Conservation (phyloP, 441 rosid species). For the Adansonia gregorii region DNA sequence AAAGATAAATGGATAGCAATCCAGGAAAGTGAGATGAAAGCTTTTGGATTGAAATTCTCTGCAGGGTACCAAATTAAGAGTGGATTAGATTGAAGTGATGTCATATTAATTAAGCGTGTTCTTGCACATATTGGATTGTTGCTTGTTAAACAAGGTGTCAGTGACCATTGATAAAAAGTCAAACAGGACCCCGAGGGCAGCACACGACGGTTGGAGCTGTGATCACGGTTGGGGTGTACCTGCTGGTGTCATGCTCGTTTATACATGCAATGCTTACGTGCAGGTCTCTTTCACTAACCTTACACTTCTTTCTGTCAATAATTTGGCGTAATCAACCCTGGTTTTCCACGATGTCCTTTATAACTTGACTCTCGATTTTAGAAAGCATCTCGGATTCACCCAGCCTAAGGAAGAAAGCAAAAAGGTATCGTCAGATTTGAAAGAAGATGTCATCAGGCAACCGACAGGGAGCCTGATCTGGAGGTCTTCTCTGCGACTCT, state of each 20-base stretch:
- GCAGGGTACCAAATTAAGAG: constrained; percentile 22
- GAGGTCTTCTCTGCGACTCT: background rate
- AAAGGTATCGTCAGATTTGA: background rate
- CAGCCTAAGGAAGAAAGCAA: constrained; percentile 3
- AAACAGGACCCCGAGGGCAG: background rate
- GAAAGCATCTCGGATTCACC: background rate
- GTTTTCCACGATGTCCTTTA: background rate
- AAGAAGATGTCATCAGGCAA: background rate
- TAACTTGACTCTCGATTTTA: background rate
- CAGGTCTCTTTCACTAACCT: background rate
- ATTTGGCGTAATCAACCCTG: background rate
- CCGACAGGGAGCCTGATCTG: background rate
- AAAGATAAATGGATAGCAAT: background rate
- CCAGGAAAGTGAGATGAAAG: background rate
- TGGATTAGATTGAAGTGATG: constrained; percentile 25
- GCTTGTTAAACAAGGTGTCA: constrained; percentile 24
- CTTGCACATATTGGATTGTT: background rate
- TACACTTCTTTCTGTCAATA: constrained; percentile 5
- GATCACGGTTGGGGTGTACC: constrained; percentile 2
- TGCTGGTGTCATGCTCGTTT: background rate
- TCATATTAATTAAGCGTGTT: constrained; percentile 14
- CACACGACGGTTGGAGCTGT: background rate
- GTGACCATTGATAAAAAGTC: background rate
- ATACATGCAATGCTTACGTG: background rate
- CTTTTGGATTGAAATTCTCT: background rate